phyloP scores from a whole-genome alignment of 2,329 filamentous ascomycete species.

The Pseudocercospora eumusae region DNA sequence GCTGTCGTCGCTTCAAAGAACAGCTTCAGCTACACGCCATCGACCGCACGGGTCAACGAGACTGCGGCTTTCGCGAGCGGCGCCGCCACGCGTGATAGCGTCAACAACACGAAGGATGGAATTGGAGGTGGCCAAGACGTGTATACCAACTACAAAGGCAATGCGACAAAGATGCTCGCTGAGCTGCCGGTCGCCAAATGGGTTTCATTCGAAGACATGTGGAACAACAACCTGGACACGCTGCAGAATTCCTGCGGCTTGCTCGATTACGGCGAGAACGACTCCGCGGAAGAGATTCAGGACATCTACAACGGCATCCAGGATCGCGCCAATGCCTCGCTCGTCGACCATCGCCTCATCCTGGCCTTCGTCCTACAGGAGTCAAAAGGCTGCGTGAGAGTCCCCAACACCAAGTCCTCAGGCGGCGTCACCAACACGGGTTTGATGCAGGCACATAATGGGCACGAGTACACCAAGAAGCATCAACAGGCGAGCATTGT shows the following conservation, averaged over 20 bases:
- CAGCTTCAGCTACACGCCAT: slow-evolving; percentile 35
- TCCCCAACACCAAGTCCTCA: slow-evolving; percentile 38
- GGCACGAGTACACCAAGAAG: slow-evolving; percentile 33
- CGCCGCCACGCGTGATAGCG: slow-evolving; percentile 9
- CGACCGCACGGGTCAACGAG: slow-evolving; percentile 24
- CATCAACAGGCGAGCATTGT: slow-evolving; percentile 31
- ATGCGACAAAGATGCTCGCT: slow-evolving; percentile 14
- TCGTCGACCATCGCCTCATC: slow-evolving; percentile 47
- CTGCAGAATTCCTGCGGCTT: slow-evolving; percentile 13
- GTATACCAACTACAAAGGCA: slow-evolving; percentile 20
- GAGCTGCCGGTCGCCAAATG: slow-evolving; percentile 10
- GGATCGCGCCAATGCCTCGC: slow-evolving; percentile 36
- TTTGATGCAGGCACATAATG: slow-evolving; percentile 50
- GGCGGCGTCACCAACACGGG: slow-evolving; percentile 48
- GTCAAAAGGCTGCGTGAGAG: slow-evolving; percentile 49
- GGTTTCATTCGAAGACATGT: slow-evolving; percentile 36
- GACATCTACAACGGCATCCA: slow-evolving; percentile 44
- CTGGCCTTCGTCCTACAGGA: slow-evolving; percentile 51
- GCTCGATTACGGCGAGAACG: slow-evolving; percentile 16
- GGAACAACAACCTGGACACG: slow-evolving; percentile 26
- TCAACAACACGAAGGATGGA: slow-evolving; percentile 15
- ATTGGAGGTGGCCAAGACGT: slow-evolving; percentile 17
- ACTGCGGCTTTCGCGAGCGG: slow-evolving; percentile 18
- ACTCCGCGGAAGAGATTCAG: slow-evolving; percentile 40
- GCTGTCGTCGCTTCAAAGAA: slow-evolving; percentile 32